Conservation (phyloP, 768 basidiomycete species). For the Gelatoporia subvermispora region DNA sequence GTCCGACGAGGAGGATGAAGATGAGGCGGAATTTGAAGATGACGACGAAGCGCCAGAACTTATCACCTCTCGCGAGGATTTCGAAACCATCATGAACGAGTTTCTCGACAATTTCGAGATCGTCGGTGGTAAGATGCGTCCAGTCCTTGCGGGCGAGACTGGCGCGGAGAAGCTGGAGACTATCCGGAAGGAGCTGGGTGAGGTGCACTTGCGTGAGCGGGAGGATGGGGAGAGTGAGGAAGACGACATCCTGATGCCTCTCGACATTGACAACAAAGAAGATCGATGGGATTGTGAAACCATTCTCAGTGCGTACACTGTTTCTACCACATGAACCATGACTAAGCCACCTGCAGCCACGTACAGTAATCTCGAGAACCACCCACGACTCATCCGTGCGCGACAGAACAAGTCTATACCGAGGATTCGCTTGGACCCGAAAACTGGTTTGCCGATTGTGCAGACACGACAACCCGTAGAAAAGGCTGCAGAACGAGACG, state of each 20-base stretch:
- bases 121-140: constrained; percentile 80
- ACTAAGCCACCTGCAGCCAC: constrained; percentile 53
- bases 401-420: constrained; percentile 48
- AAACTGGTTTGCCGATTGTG: constrained; percentile 69
- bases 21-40: constrained; percentile 32
- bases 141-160: constrained; percentile 65
- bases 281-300: constrained; percentile 96
- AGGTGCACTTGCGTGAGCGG: constrained; percentile 47
- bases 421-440: constrained; percentile 68
- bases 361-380: constrained; percentile 96
- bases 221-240: constrained; percentile 45
- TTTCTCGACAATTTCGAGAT: constrained; percentile 92
- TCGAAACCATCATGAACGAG: constrained; percentile 86
- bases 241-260: constrained; percentile 36
- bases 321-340: not conserved
- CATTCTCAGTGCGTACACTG: constrained; percentile 69
- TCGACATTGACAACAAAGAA: constrained; percentile 49
- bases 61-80: constrained; percentile 81
- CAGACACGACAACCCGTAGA: constrained; percentile 22
- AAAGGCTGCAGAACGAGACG: not conserved
- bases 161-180: constrained; percentile 77
- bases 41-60: constrained; percentile 67
- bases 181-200: constrained; percentile 74
- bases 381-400: constrained; percentile 81
- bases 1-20: constrained; percentile 46